These are phyloP conservation scores for Phytopythium aichiense DNA, from an alignment of 352 stramenopile species.

Conservation along the genomic window DNA sequence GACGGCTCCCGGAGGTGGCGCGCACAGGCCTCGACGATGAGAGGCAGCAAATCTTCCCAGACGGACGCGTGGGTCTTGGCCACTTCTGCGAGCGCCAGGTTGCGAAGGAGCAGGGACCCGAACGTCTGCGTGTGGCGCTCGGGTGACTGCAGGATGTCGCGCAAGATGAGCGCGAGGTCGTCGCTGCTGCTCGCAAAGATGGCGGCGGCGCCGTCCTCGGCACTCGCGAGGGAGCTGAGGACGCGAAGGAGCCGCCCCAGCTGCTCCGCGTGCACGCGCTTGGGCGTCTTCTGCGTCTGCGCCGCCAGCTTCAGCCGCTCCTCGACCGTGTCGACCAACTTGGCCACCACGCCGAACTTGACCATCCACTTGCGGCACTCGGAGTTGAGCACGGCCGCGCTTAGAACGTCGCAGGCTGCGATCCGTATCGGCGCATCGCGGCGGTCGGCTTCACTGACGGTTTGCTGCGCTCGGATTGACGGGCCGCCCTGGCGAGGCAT, in stretches of 20 bases:
- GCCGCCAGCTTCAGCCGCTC: conserved; percentile 26
- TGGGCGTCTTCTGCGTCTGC: conserved; percentile 31
- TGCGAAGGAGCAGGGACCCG: conserved; percentile 49
- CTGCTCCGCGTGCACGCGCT: conserved; percentile 24
- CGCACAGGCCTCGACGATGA: conserved; percentile 25
- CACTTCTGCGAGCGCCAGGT: conserved; percentile 49
- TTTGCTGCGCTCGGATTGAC: not conserved
- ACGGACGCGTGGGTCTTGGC: conserved; percentile 52
- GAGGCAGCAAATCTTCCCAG: conserved; percentile 47
- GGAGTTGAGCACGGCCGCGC: conserved; percentile 34
- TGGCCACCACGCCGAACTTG: conserved; percentile 37
- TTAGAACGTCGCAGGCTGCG: conserved; percentile 39
- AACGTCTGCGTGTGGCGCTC: conserved; percentile 18
- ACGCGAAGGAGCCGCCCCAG: conserved; percentile 44
- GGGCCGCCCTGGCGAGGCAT: not conserved
- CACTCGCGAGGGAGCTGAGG: conserved; percentile 33
- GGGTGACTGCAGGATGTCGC: conserved; percentile 38
- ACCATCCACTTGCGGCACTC: conserved; percentile 46
- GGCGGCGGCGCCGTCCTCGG: conserved; percentile 39
- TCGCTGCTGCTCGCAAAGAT: conserved; percentile 29
- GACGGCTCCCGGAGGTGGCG: not conserved
- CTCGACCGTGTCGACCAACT: conserved; percentile 31
- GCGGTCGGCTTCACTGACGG: not conserved
- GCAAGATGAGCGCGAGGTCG: conserved; percentile 33
- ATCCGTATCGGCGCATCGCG: conserved; percentile 23